These are phyloP conservation scores for Fragilaria crotonensis DNA, from an alignment of 108 stramenopile genomes.

Conservation along the genomic window DNA sequence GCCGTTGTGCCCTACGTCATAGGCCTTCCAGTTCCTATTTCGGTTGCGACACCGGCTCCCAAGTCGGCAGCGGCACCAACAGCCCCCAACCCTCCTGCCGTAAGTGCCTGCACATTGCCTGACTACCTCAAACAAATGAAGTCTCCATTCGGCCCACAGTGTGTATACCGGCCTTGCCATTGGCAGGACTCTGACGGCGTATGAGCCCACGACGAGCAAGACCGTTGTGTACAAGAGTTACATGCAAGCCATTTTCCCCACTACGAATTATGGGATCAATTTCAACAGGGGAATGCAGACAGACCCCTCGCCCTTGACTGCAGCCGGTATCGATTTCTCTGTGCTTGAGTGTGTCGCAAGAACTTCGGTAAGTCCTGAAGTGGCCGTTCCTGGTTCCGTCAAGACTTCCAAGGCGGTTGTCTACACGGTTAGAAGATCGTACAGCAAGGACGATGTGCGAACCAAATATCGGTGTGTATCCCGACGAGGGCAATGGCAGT, in stretches of 20 bases:
- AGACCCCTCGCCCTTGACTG: not conserved
- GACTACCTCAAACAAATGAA: not conserved
- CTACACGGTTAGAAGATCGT: not conserved
- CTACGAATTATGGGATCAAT: not conserved
- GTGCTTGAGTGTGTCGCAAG: not conserved
- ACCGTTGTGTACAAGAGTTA: not conserved
- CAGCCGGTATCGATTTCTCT: not conserved
- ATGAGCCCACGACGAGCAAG: not conserved
- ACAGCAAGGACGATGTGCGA: not conserved
- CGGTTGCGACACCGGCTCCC: not conserved
- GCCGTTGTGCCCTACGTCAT: not conserved
- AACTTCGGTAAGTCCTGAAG: not conserved
- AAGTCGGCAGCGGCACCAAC: not conserved
- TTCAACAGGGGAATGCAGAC: not conserved
- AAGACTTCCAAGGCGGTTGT: not conserved
- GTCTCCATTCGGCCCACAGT: not conserved
- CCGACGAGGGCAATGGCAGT: not conserved
- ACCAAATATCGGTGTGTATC: not conserved
- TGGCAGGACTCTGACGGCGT: not conserved
- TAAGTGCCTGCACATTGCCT: not conserved
- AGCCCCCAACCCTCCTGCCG: not conserved
- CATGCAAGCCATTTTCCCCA: not conserved
- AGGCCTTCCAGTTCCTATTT: not conserved
- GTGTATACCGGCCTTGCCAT: not conserved
- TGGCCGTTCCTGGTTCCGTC: no score